These are phyloP conservation scores for Colletotrichum eremochloae DNA, from an alignment of 2,329 filamentous ascomycete species.

Conservation along the genomic window DNA sequence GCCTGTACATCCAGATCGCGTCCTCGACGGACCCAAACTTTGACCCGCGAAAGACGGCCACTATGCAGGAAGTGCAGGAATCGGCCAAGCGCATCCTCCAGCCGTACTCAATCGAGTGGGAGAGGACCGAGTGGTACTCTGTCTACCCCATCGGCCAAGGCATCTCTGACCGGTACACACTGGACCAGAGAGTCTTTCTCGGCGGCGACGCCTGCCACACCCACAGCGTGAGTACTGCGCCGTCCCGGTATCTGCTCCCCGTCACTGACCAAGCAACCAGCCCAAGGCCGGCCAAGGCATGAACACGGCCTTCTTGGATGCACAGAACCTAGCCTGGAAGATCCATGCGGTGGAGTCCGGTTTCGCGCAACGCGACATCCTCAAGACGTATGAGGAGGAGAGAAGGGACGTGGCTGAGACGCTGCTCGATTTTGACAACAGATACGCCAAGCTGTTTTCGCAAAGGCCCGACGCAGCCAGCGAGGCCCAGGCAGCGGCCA, in stretches of 20 bases:
- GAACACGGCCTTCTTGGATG: constrained; percentile 85
- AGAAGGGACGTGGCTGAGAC: constrained; percentile 87
- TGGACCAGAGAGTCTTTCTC: constrained; percentile 79
- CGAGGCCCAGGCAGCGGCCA: constrained; percentile 79
- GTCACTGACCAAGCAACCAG: constrained; percentile 53
- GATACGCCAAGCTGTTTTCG: constrained; percentile 92
- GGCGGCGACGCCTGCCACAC: constrained; percentile 86
- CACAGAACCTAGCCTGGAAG: constrained; percentile 95
- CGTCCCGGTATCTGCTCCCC: neutral
- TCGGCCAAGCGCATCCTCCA: constrained; percentile 75
- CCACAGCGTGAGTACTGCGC: constrained; percentile 69
- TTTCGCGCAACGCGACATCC: constrained; percentile 79
- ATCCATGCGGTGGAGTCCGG: constrained; percentile 90
- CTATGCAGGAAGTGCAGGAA: constrained; percentile 72
- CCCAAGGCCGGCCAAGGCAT: constrained; percentile 85
- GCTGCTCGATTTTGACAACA: constrained; percentile 87
- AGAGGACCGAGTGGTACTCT: constrained; percentile 79
- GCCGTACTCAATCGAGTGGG: constrained; percentile 77
- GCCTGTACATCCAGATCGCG: constrained; percentile 77
- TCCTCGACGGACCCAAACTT: constrained; percentile 73
- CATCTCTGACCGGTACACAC: constrained; percentile 75
- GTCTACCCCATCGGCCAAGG: constrained; percentile 84
- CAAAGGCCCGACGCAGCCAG: constrained; percentile 78
- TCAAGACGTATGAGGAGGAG: constrained; percentile 89
- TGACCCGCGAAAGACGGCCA: constrained; percentile 73